Conservation (phyloP, 2,329 filamentous ascomycete species). For the Alternaria arbusti region DNA sequence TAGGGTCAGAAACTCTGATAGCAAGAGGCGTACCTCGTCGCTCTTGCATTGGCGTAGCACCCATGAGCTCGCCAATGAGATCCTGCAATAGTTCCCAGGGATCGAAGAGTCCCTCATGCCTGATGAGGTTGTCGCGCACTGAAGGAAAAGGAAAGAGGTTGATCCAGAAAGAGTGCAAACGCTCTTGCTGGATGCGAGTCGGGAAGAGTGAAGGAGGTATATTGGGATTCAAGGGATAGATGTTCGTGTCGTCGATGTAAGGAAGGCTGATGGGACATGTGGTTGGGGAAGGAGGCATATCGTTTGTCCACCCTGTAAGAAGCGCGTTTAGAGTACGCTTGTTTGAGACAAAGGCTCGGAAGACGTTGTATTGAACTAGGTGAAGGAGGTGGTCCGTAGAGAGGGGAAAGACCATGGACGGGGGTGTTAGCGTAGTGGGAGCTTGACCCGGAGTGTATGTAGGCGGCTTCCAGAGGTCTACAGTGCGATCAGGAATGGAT, state of each 20-base stretch:
- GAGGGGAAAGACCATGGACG: conserved; percentile 4
- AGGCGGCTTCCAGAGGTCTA: background rate
- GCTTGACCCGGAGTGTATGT: background rate
- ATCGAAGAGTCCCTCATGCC: conserved; percentile 1
- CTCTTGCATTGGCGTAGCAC: background rate
- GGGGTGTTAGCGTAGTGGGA: background rate
- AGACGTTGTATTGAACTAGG: conserved; percentile 49
- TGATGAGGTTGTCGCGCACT: conserved; percentile 59
- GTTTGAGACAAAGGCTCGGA: conserved; percentile 46
- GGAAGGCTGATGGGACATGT: conserved; percentile 9
- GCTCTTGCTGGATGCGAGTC: conserved; percentile 55
- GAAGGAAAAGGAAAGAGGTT: conserved; percentile 64
- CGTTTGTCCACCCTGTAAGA: conserved; percentile 6
- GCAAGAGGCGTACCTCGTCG: background rate
- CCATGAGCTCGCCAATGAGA: conserved; percentile 8
- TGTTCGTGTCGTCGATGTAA: conserved; percentile 6
- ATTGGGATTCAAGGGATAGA: conserved; percentile 13
- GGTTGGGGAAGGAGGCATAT: background rate
- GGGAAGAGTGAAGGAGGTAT: conserved; percentile 52
- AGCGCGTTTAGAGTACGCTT: conserved; percentile 30
- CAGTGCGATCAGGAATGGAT: no score
- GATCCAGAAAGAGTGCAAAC: conserved; percentile 62
- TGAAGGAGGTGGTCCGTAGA: conserved; percentile 42
- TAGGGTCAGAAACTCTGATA: background rate
- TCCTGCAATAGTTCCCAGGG: conserved; percentile 7